Conservation (phyloP, 805 yeast species). For the Barnettozyma californica region DNA sequence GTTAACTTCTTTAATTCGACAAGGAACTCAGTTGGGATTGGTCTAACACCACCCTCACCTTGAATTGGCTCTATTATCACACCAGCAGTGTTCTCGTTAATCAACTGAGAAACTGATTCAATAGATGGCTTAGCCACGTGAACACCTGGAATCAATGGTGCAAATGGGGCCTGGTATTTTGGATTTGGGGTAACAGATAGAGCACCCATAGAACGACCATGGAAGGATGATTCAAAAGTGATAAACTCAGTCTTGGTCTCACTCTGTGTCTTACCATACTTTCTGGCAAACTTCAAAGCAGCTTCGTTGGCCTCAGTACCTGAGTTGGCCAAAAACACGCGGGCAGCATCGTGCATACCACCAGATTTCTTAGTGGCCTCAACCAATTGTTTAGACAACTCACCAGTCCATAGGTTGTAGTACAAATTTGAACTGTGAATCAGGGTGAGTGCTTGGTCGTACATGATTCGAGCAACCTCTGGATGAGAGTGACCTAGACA, state of each 20-base stretch:
- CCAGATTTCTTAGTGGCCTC: slow-evolving; percentile 63
- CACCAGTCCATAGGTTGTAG: slow-evolving; percentile 80
- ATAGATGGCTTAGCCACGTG: slow-evolving; percentile 60
- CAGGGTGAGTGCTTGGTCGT: slow-evolving; percentile 66
- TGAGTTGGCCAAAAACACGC: slow-evolving; percentile 65
- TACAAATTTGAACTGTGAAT: slow-evolving; percentile 84
- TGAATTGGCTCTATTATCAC: slow-evolving; percentile 96
- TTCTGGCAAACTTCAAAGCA: slow-evolving; percentile 74
- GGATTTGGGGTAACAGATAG: slow-evolving; percentile 87
- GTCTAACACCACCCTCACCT: slow-evolving; percentile 94
- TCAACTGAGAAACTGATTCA: slow-evolving; percentile 46
- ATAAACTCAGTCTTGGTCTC: slow-evolving; percentile 68
- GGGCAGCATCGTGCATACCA: slow-evolving; percentile 76
- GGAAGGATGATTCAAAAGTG: slow-evolving; percentile 87
- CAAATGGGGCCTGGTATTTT: slow-evolving; percentile 87
- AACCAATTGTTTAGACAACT: slow-evolving; percentile 66
- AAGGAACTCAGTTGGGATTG: slow-evolving; percentile 60
- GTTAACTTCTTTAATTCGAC: slow-evolving; percentile 62
- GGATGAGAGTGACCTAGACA: slow-evolving; percentile 84
- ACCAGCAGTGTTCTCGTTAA: slow-evolving; percentile 54
- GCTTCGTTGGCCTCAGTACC: slow-evolving; percentile 83
- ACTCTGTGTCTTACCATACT: slow-evolving; percentile 57
- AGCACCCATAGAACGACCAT: slow-evolving; percentile 94
- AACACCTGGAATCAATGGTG: slow-evolving; percentile 90
- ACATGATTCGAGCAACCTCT: slow-evolving; percentile 63